A percentile compares a stretch with the other conserved stretches of the same genome.
Evolutionary conservation across 2,329 filamentous ascomycete species (phyloP).

Genomic region (Alternaria alternata): DNA sequence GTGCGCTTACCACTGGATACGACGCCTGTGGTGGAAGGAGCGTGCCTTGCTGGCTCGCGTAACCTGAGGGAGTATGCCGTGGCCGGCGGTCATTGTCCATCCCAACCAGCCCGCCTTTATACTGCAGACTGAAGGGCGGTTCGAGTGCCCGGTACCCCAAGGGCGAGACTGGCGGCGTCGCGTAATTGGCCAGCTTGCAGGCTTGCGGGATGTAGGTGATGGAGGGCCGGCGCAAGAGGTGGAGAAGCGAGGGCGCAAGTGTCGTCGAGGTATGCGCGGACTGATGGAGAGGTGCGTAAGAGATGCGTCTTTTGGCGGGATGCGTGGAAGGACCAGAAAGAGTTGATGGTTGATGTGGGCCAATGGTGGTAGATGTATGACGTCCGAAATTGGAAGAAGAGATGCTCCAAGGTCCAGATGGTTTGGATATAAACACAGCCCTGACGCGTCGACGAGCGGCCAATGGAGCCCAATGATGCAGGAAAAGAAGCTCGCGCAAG

Average conservation of each 20-base stretch:
- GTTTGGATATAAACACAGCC: slow-evolving; percentile 50
- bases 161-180: slow-evolving; percentile 70
- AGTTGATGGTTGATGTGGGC: slow-evolving; percentile 17
- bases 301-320: slow-evolving; percentile 18
- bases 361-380: slow-evolving; percentile 31
- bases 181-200: slow-evolving; percentile 72
- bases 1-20: slow-evolving; percentile 55
- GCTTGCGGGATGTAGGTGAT: slow-evolving; percentile 32
- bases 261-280: slow-evolving; percentile 15
- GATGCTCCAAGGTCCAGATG: slow-evolving; percentile 40
- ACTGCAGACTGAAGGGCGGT: slow-evolving; percentile 65
- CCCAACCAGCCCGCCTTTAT: slow-evolving; percentile 63
- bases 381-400: slow-evolving; percentile 38
- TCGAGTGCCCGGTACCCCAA: slow-evolving; percentile 68
- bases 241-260: slow-evolving; percentile 8
- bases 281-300: slow-evolving; percentile 22
- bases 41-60: slow-evolving; percentile 61
- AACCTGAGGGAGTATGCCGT: slow-evolving; percentile 76
- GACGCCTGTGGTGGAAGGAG: slow-evolving; percentile 55
- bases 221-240: slow-evolving; percentile 28
- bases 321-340: slow-evolving; percentile 19
- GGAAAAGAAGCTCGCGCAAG: slow-evolving; percentile 46
- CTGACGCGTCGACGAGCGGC: slow-evolving; percentile 45
- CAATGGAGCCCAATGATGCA: slow-evolving; percentile 49
- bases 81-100: slow-evolving; percentile 81